Evolutionary conservation across 1,139 yeast species (phyloP), one percentile per base, ranked within the genome.

Genomic region (Hyphopichia buzzinii): DNA sequence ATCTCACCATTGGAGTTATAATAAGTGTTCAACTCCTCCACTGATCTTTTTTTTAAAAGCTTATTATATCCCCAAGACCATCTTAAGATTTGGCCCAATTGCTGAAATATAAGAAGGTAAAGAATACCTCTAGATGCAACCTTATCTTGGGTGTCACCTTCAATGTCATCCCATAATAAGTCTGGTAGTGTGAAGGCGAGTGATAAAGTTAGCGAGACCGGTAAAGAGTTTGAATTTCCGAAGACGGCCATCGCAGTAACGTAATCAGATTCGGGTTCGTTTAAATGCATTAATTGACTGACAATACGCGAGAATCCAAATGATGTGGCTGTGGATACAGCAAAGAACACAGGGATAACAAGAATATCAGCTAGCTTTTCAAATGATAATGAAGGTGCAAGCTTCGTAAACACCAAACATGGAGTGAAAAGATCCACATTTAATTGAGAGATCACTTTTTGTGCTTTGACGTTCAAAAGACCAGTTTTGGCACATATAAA

Each of bases 31-130:
- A 75, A 59, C 43, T 74, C 79, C 30, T 59, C 57, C 12, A 46
- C 54, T 3, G 72, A 58, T 39, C 82, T 68, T 48, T 67, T 77
- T 34, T 82, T 73, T 42, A 86, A 65, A 41, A 86, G 65, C 17
- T 79, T 82, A 55, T 86, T 84, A 61, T 79, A 85, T n/a, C 95
- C 95, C 94, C 95, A 86, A 3, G 92, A 83, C 95, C 95, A 86
- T 43, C 95, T 69, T 40, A 86, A 67, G 49, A 85, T 74, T 62
- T 85, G 95, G 27, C 95, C 95, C 53, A 86, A 70, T 56, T 86
- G 95, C 64, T 86, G 95, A 61, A 86, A 86, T 34, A 86, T 81
- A 40, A 86, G 64, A 48, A 86, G 66, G 57, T 86, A 86, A 37
- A 86, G 67, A 36, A 86, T 80, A 31, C 95, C 95, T 42, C 95